Percentiles rank a stretch among this genome's conserved stretches.
phyloP scores from a whole-genome alignment of 345 rosid genomes.

The Lepidium africanum region DNA sequence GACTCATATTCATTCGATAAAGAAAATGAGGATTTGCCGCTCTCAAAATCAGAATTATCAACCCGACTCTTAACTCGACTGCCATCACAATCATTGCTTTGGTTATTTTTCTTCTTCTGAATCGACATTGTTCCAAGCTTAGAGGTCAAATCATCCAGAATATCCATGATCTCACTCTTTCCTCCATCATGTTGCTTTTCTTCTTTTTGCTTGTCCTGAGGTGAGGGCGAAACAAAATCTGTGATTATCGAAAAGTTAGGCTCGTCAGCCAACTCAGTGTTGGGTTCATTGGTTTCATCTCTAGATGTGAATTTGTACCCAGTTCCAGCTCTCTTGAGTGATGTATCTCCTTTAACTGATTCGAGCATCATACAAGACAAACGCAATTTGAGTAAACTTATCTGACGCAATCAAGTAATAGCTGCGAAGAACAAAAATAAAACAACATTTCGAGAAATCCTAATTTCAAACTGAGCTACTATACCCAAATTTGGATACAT shows the following conservation, averaged over 20 bases:
- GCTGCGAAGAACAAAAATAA: neutral
- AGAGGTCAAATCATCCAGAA: constrained; percentile 63
- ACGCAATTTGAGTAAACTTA: neutral
- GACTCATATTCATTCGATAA: constrained; percentile 13
- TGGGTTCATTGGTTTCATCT: constrained; percentile 21
- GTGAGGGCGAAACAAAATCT: constrained; percentile 65
- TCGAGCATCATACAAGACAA: constrained; percentile 2
- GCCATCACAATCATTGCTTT: constrained; percentile 7
- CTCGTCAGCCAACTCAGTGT: constrained; percentile 18
- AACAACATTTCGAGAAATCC: neutral
- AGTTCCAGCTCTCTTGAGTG: constrained; percentile 27
- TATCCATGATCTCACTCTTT: constrained; percentile 61
- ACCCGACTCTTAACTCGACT: neutral
- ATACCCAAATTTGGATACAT: neutral
- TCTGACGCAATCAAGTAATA: neutral
- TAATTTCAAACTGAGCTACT: neutral
- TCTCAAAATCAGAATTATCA: constrained; percentile 29
- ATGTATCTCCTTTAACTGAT: constrained; percentile 32
- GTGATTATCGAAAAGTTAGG: constrained; percentile 39
- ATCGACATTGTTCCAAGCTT: constrained; percentile 74
- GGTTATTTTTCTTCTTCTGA: constrained; percentile 40
- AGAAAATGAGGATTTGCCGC: constrained; percentile 47
- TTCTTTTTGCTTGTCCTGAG: constrained; percentile 22
- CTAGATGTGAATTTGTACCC: constrained; percentile 41
- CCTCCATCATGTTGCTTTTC: constrained; percentile 14